A percentile compares a stretch with the other conserved stretches of the same genome.
Evolutionary conservation across 805 yeast species (phyloP).

Genomic region (Brettanomyces anomalus): DNA sequence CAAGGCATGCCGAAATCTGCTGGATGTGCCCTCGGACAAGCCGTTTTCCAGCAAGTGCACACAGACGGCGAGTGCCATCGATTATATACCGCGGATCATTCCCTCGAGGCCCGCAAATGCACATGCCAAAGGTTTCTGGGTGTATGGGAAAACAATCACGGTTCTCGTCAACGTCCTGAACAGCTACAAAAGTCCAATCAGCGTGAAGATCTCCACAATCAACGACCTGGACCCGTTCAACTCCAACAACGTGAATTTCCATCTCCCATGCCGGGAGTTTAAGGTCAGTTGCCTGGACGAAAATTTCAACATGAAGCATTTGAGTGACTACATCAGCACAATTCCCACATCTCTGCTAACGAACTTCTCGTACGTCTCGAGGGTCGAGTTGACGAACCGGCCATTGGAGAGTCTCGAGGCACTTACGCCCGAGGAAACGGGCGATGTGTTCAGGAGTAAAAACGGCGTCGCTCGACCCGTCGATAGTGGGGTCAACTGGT

Average conservation of each 20-base stretch:
- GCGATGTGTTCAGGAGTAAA: no score
- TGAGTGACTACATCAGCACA: conserved; percentile 10
- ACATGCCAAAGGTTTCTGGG: background rate
- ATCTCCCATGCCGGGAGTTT: conserved; percentile 15
- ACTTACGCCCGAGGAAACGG: no score
- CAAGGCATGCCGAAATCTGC: background rate
- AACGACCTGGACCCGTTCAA: conserved; percentile 4
- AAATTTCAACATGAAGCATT: conserved; percentile 5
- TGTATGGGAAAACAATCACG: background rate
- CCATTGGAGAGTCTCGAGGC: conserved; percentile 2
- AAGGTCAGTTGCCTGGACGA: conserved; percentile 4
- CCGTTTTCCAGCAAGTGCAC: background rate
- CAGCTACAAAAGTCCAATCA: conserved; percentile 3
- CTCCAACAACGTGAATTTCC: conserved; percentile 2
- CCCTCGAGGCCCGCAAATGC: background rate
- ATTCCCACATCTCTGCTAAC: conserved; percentile 25
- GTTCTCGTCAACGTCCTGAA: conserved; percentile 11
- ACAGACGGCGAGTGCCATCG: background rate
- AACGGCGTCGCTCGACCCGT: no score
- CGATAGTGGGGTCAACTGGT: no score
- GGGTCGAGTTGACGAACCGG: conserved; percentile 25
- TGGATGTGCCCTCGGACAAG: background rate
- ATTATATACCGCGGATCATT: background rate
- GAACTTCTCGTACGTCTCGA: conserved; percentile 17
- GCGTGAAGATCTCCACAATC: conserved; percentile 10